Base-by-base conservation (phyloP, 1,284 basidiomycete genomes). In the Butyriboletus appendiculatus region DNA sequence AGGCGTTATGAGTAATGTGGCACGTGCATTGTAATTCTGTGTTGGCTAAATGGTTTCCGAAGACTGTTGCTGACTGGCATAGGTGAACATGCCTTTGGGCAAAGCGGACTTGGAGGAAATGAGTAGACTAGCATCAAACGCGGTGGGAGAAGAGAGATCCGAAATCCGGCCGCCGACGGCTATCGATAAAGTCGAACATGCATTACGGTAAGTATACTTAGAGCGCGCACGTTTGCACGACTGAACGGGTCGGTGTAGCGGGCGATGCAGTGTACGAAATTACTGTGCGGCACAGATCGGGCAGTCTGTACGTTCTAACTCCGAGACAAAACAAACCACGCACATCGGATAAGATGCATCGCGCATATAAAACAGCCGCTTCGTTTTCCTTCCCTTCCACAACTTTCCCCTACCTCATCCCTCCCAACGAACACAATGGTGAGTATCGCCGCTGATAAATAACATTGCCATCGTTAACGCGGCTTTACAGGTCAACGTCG, bases 401-500 rank as follows among this genome's bases (percentile, higher is more conserved):
- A 28, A 22, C 57, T 37, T 32, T 42, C 47, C 44, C 44, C 28
- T 9, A 45, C 50, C 28, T 33, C 55, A 41, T 50, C 56, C 46
- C 14, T 37, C 47, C 12, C 52, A 56, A 14, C 42, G 45, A 26
- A 9, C 24, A 65, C 47, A 59, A 68, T 68, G 66, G 67, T 68
- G 38, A 49, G 68, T 18, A 8, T 37, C 46, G 16, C 2, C 15
- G 1, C 26, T 8, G 12, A 42, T 10, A 24, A 14, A 2, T 8
- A 2, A 12, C 8, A 3, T 45, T 35, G 7, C 2, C 24, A 20
- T 55, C 41, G 18, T 44, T 71, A 2, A 66, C 12, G 2, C 44
- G 8, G 5, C 20, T 5, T 33, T 34, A 9, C 34, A 78, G 76
- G 86, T 93, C 76, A 90, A 92, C 78, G 91, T 94, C 73, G 94